phyloP scores from a whole-genome alignment of 495 filamentous ascomycete species.

The Penicillium pancosmium region DNA sequence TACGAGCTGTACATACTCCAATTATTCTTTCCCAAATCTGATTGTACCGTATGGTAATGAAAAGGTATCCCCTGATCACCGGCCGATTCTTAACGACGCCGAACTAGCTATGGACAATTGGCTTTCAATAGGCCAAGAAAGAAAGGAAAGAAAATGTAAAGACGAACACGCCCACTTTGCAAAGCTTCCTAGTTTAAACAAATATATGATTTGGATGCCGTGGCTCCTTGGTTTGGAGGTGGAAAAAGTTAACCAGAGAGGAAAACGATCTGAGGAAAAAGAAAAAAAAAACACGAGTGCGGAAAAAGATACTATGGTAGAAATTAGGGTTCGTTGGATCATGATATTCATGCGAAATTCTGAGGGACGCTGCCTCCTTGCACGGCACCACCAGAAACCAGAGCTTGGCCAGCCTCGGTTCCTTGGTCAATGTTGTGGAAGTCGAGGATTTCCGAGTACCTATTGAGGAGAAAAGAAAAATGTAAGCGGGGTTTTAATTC shows the following conservation, averaged over 20 bases:
- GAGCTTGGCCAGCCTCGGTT: slow-evolving; percentile 40
- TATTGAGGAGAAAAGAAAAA: slow-evolving; percentile 33
- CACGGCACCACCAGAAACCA: slow-evolving; percentile 34
- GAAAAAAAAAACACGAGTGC: neutral
- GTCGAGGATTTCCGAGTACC: slow-evolving; percentile 99
- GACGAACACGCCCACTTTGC: slow-evolving; percentile 23
- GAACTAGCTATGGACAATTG: slow-evolving; percentile 33
- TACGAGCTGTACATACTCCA: too few relatives aligned
- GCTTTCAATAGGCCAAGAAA: slow-evolving; percentile 18
- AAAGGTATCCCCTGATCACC: slow-evolving; percentile 27
- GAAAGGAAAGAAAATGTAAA: slow-evolving; percentile 12
- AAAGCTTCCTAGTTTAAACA: slow-evolving; percentile 16
- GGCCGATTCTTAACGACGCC: slow-evolving; percentile 34
- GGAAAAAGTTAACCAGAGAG: slow-evolving; percentile 4
- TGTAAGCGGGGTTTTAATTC: slow-evolving; percentile 18
- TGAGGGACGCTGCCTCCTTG: slow-evolving; percentile 31
- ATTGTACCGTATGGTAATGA: slow-evolving; percentile 1
- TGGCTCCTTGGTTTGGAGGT: neutral
- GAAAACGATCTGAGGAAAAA: slow-evolving; percentile 11
- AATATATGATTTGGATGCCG: slow-evolving; percentile 13
- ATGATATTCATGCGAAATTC: slow-evolving; percentile 33
- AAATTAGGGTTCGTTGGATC: slow-evolving; percentile 2
- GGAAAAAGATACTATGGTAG: slow-evolving; percentile 5
- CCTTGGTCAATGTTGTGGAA: slow-evolving; percentile 90
- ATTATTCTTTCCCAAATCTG: neutral